phyloP scores from a whole-genome alignment of 495 filamentous ascomycete genomes.

The Astrothelium subdiscretum region DNA sequence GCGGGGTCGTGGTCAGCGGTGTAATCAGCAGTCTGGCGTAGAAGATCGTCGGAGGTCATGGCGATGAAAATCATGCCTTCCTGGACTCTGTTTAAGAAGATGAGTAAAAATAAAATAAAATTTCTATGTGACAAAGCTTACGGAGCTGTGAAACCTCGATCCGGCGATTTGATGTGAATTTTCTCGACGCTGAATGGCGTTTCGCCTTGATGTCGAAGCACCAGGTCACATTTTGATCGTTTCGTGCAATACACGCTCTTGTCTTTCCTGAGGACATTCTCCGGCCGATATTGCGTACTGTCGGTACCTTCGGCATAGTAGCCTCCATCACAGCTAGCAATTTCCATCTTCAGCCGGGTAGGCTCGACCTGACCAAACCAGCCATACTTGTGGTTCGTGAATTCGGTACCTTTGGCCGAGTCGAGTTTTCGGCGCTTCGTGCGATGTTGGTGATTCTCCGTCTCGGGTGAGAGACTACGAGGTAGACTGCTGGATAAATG shows the following conservation, averaged over 20 bases:
- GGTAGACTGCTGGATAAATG: background rate
- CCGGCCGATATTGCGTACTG: slow-evolving; percentile 48
- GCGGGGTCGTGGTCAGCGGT: background rate
- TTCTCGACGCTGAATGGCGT: slow-evolving; percentile 71
- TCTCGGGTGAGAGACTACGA: background rate
- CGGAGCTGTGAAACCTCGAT: slow-evolving; percentile 72
- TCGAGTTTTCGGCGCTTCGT: slow-evolving; percentile 9
- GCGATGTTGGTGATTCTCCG: background rate
- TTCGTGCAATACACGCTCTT: slow-evolving; percentile 80
- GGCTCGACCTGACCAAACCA: slow-evolving; percentile 73
- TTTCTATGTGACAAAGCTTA: slow-evolving; percentile 38
- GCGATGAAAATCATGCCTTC: slow-evolving; percentile 90
- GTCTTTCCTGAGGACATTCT: slow-evolving; percentile 77
- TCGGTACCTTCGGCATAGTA: slow-evolving; percentile 48
- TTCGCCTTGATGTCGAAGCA: slow-evolving; percentile 66
- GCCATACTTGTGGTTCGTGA: slow-evolving; percentile 45
- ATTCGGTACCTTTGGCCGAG: slow-evolving; percentile 15
- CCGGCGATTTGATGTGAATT: slow-evolving; percentile 78
- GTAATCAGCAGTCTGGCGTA: background rate
- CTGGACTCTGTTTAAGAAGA: slow-evolving; percentile 50
- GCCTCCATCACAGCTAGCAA: slow-evolving; percentile 82
- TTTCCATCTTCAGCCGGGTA: slow-evolving; percentile 69
- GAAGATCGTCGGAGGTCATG: slow-evolving; percentile 68
- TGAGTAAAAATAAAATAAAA: slow-evolving; percentile 5
- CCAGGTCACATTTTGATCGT: slow-evolving; percentile 68